Evolutionary conservation across 2,329 filamentous ascomycete genomes (phyloP), one percentile per base, ranked within the genome.

Genomic region (Sporothrix brunneoviolacea): DNA sequence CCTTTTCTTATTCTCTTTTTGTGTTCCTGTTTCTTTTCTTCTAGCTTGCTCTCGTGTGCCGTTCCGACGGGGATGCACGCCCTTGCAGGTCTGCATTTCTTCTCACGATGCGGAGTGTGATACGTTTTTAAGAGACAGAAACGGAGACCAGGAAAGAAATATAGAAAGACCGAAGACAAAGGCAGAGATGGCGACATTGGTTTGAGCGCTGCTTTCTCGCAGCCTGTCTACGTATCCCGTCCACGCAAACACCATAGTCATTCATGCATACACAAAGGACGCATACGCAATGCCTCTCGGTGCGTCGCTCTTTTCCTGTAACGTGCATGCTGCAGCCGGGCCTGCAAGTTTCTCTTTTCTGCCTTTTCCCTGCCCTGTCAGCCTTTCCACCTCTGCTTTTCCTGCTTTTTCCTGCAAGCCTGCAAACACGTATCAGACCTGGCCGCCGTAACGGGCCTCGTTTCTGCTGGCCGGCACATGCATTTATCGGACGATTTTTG

Each of bases 401-500:
- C 39, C 7, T 24, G n/a, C 12, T 37, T 50, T 43, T n/a, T 33
- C 15, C 33, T 33, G 38, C 44, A 48, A 33, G 19, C 33, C 27
- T 28, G 5, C 13, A 22, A 28, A 30, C 45, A 44, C 36, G 50
- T 42, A 52, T 52, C 24, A 37, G 12, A 21, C 38, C 28, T 43
- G 50, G 45, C 21, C 35, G 46, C 40, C 51, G 32, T 28, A 44
- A 48, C 19, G 40, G 50, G 50, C 40, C 45, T 52, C 35, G 30
- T 21, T 30, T 36, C 19, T 33, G 35, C 15, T 18, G 6, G 21
- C 22, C 16, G 9, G 36, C 37, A 22, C 32, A 38, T 49, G 40
- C 45, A 53, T 40, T 30, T 22, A 53, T 53, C 46, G 49, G 51
- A 45, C 40, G 51, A 46, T 53, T 24, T 24, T 35, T 36, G 19